phyloP scores from a whole-genome alignment of 2,329 filamentous ascomycete species.

The Nigrospora osmanthi region DNA sequence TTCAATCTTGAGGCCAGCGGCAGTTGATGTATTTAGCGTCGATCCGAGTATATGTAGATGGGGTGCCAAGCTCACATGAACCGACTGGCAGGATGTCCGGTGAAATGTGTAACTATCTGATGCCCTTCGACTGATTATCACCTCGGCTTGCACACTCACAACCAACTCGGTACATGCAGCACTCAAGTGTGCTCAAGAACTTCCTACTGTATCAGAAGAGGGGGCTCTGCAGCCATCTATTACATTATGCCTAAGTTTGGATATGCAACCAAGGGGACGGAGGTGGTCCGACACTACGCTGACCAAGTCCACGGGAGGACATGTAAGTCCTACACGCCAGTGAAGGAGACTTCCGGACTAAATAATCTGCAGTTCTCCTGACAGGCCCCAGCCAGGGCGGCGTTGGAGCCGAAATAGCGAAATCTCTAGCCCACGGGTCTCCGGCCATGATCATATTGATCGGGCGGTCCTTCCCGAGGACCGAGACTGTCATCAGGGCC shows the following conservation, averaged over 20 bases:
- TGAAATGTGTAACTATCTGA: too few species aligned
- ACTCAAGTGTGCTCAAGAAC: too few species aligned
- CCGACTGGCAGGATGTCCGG: too few species aligned
- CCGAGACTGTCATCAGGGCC: conserved; percentile 17
- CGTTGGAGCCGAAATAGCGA: conserved; percentile 21
- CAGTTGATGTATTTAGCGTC: too few species aligned
- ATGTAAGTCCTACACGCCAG: conserved; percentile 8
- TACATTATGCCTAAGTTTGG: conserved; percentile 3
- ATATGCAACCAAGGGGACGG: conserved; percentile 6
- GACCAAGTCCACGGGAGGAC: conserved; percentile 16
- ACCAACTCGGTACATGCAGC: too few species aligned
- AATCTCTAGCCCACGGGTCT: conserved; percentile 17
- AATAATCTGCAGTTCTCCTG: conserved; percentile 15
- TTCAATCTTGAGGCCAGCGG: too few species aligned
- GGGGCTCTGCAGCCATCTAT: too few species aligned
- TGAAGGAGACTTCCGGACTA: neutral
- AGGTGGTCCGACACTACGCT: conserved; percentile 8
- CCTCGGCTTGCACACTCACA: too few species aligned
- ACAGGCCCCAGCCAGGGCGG: conserved; percentile 22
- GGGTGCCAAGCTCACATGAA: too few species aligned
- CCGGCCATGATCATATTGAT: conserved; percentile 20
- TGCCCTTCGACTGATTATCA: too few species aligned
- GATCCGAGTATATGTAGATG: too few species aligned
- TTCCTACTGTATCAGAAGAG: too few species aligned
- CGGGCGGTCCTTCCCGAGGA: conserved; percentile 16